Percentiles rank a stretch among this genome's conserved stretches.
phyloP scores from a whole-genome alignment of 176 grass and related monocot species.

The Oryza meyeriana region DNA sequence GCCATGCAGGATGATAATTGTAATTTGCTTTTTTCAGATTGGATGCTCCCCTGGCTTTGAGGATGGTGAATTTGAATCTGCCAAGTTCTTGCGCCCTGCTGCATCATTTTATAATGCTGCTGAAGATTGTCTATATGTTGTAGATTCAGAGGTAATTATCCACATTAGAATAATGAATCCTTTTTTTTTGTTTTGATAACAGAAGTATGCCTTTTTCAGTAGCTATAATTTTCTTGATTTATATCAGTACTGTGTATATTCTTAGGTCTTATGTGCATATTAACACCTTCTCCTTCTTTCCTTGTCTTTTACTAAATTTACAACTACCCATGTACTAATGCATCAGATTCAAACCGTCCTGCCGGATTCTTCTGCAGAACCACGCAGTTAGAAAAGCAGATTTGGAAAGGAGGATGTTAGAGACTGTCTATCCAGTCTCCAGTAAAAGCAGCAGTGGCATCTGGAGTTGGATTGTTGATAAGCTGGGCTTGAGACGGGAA shows the following conservation, averaged over 20 bases:
- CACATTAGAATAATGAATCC: neutral
- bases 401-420: constrained; percentile 64
- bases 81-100: constrained; percentile 75
- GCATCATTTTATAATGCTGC: constrained; percentile 66
- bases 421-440: constrained; percentile 69
- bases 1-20: neutral
- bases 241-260: neutral
- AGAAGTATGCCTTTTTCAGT: constrained; percentile 11
- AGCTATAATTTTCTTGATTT: neutral
- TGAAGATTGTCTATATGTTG: constrained; percentile 85
- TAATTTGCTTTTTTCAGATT: constrained; percentile 55
- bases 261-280: neutral
- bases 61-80: constrained; percentile 94
- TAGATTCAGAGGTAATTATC: constrained; percentile 83
- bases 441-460: constrained; percentile 48
- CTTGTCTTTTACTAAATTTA: neutral
- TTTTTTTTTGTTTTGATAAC: neutral
- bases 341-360: neutral
- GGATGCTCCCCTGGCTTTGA: constrained; percentile 83
- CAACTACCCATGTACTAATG: neutral
- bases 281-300: neutral
- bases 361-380: constrained; percentile 52
- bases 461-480: constrained; percentile 83
- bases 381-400: constrained; percentile 84
- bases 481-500: constrained; percentile 68